These are phyloP conservation scores for Aegilops sharonensis DNA, from an alignment of 176 grass and related monocot genomes.

Conservation along the genomic window DNA sequence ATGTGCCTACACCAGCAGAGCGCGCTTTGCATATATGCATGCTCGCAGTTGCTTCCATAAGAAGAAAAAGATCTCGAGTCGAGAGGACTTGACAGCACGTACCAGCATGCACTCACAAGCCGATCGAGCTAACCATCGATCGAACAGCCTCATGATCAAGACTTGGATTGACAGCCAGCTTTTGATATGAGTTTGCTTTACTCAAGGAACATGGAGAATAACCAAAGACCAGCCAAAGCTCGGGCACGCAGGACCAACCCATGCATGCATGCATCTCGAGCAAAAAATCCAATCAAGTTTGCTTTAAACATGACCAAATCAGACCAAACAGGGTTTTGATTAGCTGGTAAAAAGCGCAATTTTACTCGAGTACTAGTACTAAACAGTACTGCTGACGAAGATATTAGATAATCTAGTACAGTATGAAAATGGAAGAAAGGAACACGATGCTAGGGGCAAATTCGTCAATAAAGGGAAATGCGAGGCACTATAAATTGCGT, in stretches of 20 bases:
- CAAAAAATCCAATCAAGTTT: background rate
- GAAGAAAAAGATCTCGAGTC: constrained; percentile 39
- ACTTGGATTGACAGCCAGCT: constrained; percentile 60
- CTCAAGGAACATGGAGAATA: constrained; percentile 36
- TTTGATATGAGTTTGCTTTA: constrained; percentile 63
- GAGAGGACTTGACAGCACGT: constrained; percentile 3
- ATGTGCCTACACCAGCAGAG: background rate
- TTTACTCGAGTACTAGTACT: background rate
- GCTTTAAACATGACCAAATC: background rate
- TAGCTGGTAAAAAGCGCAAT: background rate
- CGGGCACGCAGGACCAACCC: background rate
- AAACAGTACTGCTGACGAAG: too few species aligned
- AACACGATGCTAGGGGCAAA: constrained; percentile 17
- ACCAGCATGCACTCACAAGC: constrained; percentile 25
- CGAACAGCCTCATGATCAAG: constrained; percentile 53
- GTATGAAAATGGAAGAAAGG: background rate
- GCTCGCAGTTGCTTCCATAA: constrained; percentile 12
- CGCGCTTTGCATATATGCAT: background rate
- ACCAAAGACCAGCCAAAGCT: background rate
- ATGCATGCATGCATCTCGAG: background rate
- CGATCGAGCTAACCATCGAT: constrained; percentile 21
- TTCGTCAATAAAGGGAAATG: background rate
- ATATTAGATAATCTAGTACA: too few species aligned
- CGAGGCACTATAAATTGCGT: constrained; percentile 26
- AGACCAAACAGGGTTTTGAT: background rate